Base-by-base conservation (phyloP, 2,329 filamentous ascomycete genomes). In the Trichoderma sp. region DNA sequence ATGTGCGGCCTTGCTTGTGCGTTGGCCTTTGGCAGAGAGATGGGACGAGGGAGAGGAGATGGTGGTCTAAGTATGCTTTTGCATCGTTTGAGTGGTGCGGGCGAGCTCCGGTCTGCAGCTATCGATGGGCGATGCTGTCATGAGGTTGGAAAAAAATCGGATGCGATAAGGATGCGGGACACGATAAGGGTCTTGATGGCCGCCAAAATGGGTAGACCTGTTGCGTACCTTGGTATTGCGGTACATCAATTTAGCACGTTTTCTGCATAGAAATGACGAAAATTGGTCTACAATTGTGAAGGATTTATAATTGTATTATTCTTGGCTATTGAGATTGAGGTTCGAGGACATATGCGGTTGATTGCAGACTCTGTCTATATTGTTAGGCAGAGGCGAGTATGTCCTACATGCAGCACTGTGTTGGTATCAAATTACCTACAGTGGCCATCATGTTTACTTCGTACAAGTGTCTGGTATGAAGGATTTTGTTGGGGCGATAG, bases 121-220 rank as follows among this genome's bases (percentile, higher is more conserved):
- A 19, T 53, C 17, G 32, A 61, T 56, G 48, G 37, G 22, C 37
- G 15, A 35, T 57, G 58, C 29, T 42, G 35, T 45, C 50, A 52
- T 64, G 35, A 45, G 35, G 48, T 50, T 32, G 63, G 67, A 63
- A 72, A 72, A 72, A 72, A 74, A 70, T 70, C 64, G 64, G 69
- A 64, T 56, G 67, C 72, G 73, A 75, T 75, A 74, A 73, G 71
- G 70, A 70, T 56, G 42, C 48, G 52, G 59, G 13, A 58, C 54
- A 50, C 64, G 71, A 72, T 72, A 73, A 72, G 71, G 45, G 42
- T 17, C 59, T 37, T 19, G 13, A 10, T n/a, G 13, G 42, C 27
- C 34, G 61, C 32, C 22, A 25, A 52, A 67, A 61, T 60, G 2
- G 19, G n/a, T 19, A 22, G 34, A 22, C 12, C 13, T n/a, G 3